phyloP scores from a whole-genome alignment of 2,329 filamentous ascomycete species.

The Tympanopsis confertula region DNA sequence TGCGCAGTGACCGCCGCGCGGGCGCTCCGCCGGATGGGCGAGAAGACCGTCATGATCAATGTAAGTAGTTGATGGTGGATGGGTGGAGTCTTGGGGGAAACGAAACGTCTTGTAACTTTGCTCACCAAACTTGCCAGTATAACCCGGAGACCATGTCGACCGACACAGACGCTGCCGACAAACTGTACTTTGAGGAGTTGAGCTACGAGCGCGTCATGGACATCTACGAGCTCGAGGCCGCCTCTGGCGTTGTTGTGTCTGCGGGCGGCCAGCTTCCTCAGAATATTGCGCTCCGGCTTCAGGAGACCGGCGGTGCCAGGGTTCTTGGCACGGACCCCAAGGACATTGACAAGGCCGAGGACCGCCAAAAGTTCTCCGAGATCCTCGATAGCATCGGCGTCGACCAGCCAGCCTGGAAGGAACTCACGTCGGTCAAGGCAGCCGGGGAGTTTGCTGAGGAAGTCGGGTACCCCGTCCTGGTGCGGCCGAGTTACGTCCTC shows the following conservation, averaged over 20 bases:
- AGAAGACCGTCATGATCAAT: slow-evolving; percentile 98
- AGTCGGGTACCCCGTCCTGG: slow-evolving; percentile 87
- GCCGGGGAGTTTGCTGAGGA: slow-evolving; percentile 73
- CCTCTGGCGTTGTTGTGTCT: slow-evolving; percentile 82
- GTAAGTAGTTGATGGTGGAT: slow-evolving; percentile 26
- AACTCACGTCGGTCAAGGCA: slow-evolving; percentile 81
- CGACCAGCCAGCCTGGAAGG: slow-evolving; percentile 96
- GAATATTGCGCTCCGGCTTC: slow-evolving; percentile 89
- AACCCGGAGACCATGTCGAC: slow-evolving; percentile 75
- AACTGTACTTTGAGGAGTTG: slow-evolving; percentile 91
- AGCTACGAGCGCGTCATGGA: slow-evolving; percentile 98
- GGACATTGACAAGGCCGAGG: slow-evolving; percentile 95
- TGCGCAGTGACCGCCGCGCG: slow-evolving; percentile 85
- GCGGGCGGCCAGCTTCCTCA: slow-evolving; percentile 93
- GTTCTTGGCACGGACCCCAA: slow-evolving; percentile 84
- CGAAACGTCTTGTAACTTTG: too few relatives aligned
- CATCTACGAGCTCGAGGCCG: slow-evolving; percentile 85
- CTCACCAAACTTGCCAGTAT: slow-evolving; percentile 24
- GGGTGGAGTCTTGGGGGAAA: too few relatives aligned
- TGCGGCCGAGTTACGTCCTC: slow-evolving; percentile 88
- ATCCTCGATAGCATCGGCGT: slow-evolving; percentile 94
- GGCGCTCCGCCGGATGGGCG: slow-evolving; percentile 71
- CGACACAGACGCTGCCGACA: slow-evolving; percentile 81
- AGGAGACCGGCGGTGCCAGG: slow-evolving; percentile 80
- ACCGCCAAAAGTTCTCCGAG: slow-evolving; percentile 95